Base-by-base conservation (phyloP, 305 asterid genomes). In the Fraxinus angustifolia region DNA sequence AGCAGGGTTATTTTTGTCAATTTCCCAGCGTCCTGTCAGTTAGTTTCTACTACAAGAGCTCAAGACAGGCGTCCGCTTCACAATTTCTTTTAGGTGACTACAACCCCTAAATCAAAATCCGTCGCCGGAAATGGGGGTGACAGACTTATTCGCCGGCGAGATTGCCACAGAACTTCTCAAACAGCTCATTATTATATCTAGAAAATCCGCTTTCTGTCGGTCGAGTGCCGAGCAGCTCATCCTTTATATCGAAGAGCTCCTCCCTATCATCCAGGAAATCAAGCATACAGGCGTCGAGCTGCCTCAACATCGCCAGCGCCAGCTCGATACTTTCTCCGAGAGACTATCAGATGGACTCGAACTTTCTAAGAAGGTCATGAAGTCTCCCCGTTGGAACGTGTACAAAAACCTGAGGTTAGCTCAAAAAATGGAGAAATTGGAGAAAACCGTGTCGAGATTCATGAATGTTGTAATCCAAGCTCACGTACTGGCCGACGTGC, bases 401-500 rank as follows among this genome's bases (percentile, higher is more conserved):
- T 92, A 91, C 85, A 90, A 88, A 67, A 93, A 90, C 83, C 2
- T 90, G 3, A 92, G 88, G 31, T 72, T 92, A 7, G 86, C 99
- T 0, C 82, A 82, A 53, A 93, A 91, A 82, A 90, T 95, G 98
- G 99, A 95, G 90, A 92, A 90, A 82, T 79, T 95, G 16, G 98
- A 91, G 84, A 91, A 90, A 83, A 82, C 65, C 34, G 90, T 93
- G 0, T 87, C 90, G 0, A 79, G 88, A 84, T 94, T 94, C 87
- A 85, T 94, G 83, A 80, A 88, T 2, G 93, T 92, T 0, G 82
- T 83, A 50, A 80, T 86, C 87, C 93, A 89, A 84, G 97, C 94
- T 17, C 97, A 93, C 85, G 93, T 95, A 71, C 88, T 95, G 34
- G 99, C 99, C 0, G 99, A 95, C 38, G 98, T 95, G 35, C 99